These are phyloP conservation scores for Pythium myriotylum DNA, from an alignment of 352 stramenopile genomes.

Conservation along the genomic window DNA sequence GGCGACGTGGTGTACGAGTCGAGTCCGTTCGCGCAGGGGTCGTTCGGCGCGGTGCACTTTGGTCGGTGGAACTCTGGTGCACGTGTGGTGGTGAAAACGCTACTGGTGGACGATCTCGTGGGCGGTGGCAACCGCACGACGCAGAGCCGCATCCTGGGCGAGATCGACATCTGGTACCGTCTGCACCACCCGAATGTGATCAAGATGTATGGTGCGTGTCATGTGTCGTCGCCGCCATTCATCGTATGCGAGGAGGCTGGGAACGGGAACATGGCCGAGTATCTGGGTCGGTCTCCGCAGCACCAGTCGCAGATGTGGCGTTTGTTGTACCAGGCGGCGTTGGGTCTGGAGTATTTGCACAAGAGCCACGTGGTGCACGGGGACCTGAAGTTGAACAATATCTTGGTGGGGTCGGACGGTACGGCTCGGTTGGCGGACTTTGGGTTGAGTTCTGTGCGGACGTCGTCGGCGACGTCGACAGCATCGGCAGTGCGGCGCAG, in stretches of 20 bases:
- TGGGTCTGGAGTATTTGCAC: constrained; percentile 63
- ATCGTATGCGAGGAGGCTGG: no score
- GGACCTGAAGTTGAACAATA: constrained; percentile 72
- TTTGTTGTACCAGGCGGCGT: constrained; percentile 34
- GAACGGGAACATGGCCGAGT: constrained; percentile 22
- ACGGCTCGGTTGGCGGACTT: constrained; percentile 31
- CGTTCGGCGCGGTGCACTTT: no score
- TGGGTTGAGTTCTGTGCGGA: no score
- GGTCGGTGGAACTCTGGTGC: constrained; percentile 22
- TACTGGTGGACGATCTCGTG: constrained; percentile 19
- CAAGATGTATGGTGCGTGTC: no score
- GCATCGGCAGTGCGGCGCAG: no score
- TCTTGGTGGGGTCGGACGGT: constrained; percentile 27
- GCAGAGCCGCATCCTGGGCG: constrained; percentile 15
- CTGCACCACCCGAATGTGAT: no score
- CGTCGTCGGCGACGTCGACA: no score
- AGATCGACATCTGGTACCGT: no score
- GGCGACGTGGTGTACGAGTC: no score
- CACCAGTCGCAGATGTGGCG: constrained; percentile 13
- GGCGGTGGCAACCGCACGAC: not conserved
- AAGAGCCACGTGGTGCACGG: constrained; percentile 56
- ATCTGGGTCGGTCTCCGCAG: constrained; percentile 33
- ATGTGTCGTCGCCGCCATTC: no score
- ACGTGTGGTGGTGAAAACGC: constrained; percentile 36
- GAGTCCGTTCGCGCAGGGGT: no score